Evolutionary conservation across 2,329 filamentous ascomycete species (phyloP).

Genomic region (Fusarium tuaranense): DNA sequence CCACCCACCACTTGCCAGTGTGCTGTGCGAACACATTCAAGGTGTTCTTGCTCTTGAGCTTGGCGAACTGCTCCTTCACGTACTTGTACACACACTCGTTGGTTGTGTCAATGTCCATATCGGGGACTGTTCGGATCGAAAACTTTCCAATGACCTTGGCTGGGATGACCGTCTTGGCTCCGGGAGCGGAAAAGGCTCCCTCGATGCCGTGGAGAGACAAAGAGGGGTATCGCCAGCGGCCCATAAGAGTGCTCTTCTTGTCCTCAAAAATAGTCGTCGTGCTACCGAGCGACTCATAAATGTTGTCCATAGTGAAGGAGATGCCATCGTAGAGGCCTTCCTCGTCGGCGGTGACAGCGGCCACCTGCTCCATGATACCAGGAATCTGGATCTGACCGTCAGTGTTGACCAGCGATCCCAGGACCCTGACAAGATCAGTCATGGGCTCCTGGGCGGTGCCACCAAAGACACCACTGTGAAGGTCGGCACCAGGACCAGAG

Average conservation of each 20-base stretch:
- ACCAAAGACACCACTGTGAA: slow-evolving; percentile 97
- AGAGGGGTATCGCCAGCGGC: slow-evolving; percentile 93
- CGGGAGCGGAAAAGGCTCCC: slow-evolving; percentile 91
- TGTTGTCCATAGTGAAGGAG: slow-evolving; percentile 94
- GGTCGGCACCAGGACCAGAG: slow-evolving; percentile 89
- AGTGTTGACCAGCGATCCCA: slow-evolving; percentile 87
- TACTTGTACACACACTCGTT: slow-evolving; percentile 87
- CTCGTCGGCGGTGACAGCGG: slow-evolving; percentile 87
- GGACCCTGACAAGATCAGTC: slow-evolving; percentile 89
- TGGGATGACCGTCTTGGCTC: slow-evolving; percentile 98
- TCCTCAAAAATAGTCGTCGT: slow-evolving; percentile 87
- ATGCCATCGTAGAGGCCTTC: slow-evolving; percentile 89
- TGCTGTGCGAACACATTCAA: slow-evolving; percentile 86
- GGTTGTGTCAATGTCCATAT: slow-evolving; percentile 95
- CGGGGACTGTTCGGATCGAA: slow-evolving; percentile 94
- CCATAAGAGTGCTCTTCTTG: slow-evolving; percentile 95
- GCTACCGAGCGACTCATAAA: slow-evolving; percentile 92
- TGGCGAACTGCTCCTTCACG: slow-evolving; percentile 85
- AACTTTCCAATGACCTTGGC: slow-evolving; percentile 99
- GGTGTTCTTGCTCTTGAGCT: slow-evolving; percentile 92
- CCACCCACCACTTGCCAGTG: slow-evolving; percentile 98
- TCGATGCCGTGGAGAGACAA: slow-evolving; percentile 95
- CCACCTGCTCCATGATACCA: slow-evolving; percentile 94
- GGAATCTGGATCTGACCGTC: slow-evolving; percentile 93
- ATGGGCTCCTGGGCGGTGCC: slow-evolving; percentile 98